phyloP scores from a whole-genome alignment of 345 rosid genomes.

The Eucalyptus shirleyi region DNA sequence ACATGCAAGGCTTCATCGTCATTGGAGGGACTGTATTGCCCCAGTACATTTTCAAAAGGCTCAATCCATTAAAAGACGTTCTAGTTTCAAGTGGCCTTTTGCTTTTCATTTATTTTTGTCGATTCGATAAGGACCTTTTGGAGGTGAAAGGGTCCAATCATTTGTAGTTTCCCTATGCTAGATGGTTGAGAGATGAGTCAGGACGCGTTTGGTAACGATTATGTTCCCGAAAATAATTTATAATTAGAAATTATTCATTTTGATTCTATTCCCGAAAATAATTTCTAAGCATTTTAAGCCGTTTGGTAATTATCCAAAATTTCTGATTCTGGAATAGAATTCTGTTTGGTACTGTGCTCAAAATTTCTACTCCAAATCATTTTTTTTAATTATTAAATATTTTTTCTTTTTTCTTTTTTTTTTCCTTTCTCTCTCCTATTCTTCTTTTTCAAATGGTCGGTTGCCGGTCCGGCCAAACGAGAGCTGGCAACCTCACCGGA shows the following conservation, averaged over 20 bases:
- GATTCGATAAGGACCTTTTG: neutral
- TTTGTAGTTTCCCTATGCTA: accelerated
- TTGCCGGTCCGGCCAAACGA: accelerated
- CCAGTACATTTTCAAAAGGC: too few species aligned
- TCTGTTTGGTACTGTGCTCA: accelerated
- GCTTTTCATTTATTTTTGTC: too few species aligned
- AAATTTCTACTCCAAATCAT: too few species aligned
- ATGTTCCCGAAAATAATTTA: accelerated
- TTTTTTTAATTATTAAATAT: too few species aligned
- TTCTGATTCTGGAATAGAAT: accelerated
- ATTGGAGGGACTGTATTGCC: too few species aligned
- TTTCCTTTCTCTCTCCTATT: too few species aligned
- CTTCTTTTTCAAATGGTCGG: too few species aligned
- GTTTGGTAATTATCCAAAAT: too few species aligned
- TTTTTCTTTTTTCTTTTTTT: accelerated
- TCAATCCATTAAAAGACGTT: accelerated
- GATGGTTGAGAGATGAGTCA: neutral
- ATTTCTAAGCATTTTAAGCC: too few species aligned
- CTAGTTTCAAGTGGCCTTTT: too few species aligned
- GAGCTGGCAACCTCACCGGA: accelerated
- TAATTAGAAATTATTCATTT: accelerated
- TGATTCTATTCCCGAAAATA: accelerated
- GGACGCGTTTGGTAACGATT: accelerated
- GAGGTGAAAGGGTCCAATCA: neutral
- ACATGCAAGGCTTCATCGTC: too few species aligned